Conservation (phyloP, 129 eudicot genomes). For the Tanacetum coccineum region DNA sequence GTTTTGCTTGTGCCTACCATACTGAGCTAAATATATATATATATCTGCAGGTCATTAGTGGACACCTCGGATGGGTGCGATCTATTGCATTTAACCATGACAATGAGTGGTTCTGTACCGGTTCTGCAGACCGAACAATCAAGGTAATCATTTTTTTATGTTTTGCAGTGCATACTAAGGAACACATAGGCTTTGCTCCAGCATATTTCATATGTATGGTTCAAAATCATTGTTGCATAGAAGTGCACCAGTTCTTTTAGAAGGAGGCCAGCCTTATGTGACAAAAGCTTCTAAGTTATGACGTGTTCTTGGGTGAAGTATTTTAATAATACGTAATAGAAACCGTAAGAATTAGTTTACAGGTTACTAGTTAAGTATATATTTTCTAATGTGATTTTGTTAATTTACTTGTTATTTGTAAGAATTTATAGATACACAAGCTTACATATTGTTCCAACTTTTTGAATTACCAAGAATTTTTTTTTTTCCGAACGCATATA, state of each 20-base stretch:
- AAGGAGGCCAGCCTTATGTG: too few species aligned
- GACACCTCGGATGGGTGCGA: slow-evolving; percentile 99
- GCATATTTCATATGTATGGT: too few species aligned
- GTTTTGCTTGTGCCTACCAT: neutral
- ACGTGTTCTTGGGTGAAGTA: too few species aligned
- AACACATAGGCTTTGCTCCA: too few species aligned
- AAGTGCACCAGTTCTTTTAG: too few species aligned
- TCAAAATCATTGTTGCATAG: too few species aligned
- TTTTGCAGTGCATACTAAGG: too few species aligned
- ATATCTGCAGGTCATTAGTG: slow-evolving; percentile 73
- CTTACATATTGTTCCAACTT: too few species aligned
- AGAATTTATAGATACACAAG: neutral
- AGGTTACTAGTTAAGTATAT: neutral
- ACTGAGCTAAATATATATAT: slow-evolving; percentile 13
- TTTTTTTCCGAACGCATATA: too few species aligned
- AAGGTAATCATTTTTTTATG: slow-evolving; percentile 46
- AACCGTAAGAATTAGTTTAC: too few species aligned
- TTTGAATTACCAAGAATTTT: neutral
- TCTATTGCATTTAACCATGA: slow-evolving; percentile 93
- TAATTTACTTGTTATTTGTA: neutral
- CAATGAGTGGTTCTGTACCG: slow-evolving; percentile 95
- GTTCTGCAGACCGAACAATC: slow-evolving; percentile 97
- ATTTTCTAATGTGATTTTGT: neutral
- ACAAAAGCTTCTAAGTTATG: too few species aligned
- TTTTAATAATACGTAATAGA: too few species aligned